Evolutionary conservation across 495 filamentous ascomycete species (phyloP).

Genomic region (Aspergillus hancockii): DNA sequence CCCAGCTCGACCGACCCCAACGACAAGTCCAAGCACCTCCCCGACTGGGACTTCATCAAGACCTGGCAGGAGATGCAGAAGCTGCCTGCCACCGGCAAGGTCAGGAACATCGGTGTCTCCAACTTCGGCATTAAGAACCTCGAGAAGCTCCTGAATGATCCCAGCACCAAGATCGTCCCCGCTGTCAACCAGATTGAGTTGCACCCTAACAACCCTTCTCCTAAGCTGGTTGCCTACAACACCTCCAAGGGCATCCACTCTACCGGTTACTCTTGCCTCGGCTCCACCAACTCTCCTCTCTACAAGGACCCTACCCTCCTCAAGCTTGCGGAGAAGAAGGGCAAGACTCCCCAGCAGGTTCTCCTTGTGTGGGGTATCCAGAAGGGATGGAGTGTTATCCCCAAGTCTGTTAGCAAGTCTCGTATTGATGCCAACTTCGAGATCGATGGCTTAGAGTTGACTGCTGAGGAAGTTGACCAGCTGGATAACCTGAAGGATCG

Average conservation of each 20-base stretch:
- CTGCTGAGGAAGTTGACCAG: constrained; percentile 61
- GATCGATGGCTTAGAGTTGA: constrained; percentile 66
- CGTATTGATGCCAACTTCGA: constrained; percentile 67
- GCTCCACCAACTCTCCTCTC: constrained; percentile 56
- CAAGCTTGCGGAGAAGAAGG: constrained; percentile 63
- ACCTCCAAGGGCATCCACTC: constrained; percentile 66
- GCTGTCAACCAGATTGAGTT: constrained; percentile 91
- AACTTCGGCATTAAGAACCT: constrained; percentile 65
- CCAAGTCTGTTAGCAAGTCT: constrained; percentile 64
- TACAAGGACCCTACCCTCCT: constrained; percentile 61
- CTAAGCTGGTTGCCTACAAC: constrained; percentile 76
- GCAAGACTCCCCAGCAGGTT: constrained; percentile 67
- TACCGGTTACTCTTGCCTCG: constrained; percentile 69
- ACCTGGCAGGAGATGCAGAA: constrained; percentile 85
- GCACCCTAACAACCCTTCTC: constrained; percentile 79
- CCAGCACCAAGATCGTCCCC: constrained; percentile 64
- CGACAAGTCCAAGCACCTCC: constrained; percentile 56
- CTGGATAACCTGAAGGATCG: constrained; percentile 64
- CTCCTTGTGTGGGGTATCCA: constrained; percentile 69
- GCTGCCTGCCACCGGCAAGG: constrained; percentile 75
- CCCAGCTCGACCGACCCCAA: constrained; percentile 64
- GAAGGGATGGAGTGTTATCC: constrained; percentile 73
- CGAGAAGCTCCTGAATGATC: constrained; percentile 55
- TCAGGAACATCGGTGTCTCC: constrained; percentile 69
- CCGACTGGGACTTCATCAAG: constrained; percentile 79